These are phyloP conservation scores for Zygoascus biomembranicola DNA, from an alignment of 805 yeast genomes.

Conservation along the genomic window DNA sequence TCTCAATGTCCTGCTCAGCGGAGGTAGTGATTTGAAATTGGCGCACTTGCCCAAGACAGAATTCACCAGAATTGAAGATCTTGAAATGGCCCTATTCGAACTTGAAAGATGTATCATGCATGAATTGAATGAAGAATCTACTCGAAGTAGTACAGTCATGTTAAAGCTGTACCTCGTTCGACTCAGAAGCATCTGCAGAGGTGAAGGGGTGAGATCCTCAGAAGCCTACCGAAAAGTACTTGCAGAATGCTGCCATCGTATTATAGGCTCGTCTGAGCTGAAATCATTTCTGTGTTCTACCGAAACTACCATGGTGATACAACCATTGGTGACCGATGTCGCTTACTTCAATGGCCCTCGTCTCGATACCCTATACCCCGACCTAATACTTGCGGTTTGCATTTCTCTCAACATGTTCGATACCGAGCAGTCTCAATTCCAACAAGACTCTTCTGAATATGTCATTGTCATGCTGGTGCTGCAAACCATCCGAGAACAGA, in stretches of 20 bases:
- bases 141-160: neutral
- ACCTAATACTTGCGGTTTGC: neutral
- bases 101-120: neutral
- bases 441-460: neutral
- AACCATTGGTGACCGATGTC: neutral
- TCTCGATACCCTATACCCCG: neutral
- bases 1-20: neutral
- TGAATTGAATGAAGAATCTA: neutral
- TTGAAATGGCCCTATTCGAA: neutral
- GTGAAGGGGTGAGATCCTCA: neutral
- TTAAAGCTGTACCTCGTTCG: neutral
- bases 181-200: neutral
- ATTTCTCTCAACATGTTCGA: neutral
- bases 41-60: neutral
- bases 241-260: neutral
- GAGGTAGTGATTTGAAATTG: neutral
- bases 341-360: neutral
- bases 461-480: neutral
- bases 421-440: neutral
- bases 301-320: neutral
- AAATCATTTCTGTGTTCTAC: neutral
- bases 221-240: neutral
- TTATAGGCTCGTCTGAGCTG: neutral
- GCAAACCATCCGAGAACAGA: neutral
- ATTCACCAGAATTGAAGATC: neutral